Base-by-base conservation (phyloP, 2,329 filamentous ascomycete species). In the Escovopsis sp. region DNA sequence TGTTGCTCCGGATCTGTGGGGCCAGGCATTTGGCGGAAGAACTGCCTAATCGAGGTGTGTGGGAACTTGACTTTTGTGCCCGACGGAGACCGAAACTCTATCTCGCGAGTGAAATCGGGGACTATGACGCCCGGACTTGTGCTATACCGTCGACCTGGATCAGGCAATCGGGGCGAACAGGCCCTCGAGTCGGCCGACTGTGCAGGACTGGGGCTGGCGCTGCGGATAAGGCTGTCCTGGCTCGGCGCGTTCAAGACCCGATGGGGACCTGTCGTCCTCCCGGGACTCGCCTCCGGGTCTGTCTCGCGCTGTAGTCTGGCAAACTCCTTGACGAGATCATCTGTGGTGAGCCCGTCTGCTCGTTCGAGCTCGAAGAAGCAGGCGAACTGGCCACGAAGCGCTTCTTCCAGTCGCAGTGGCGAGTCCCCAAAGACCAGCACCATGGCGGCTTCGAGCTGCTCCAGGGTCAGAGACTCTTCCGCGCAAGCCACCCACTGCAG, bases 321-420 rank as follows among this genome's bases (percentile, higher is more conserved):
- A 38, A 57, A 51, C n/a, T 62, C 57, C 13, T 60, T 61, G 31
- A 63, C 52, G 2, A 65, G 48, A 35, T 66, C 63, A 13, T 65
- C 61, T 0, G 63, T 66, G 0, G 63, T 62, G 9, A 64, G 47
- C 0, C 63, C 64, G 37, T 69, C 66, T 30, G 67, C 63, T 0
- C 66, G 55, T 39, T 64, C 58, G 0, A 70, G 55, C 7, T 59
- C 61, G 34, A 70, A 70, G 37, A 70, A 69, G 39, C 64, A 67
- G 1, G 63, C 61, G 36, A 64, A 70, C 37, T 67, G 63, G 0
- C 60, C 62, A 2, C 67, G 57, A 0, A 70, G 48, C 1, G 59
- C 57, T n/a, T 66, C 62, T 38, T 66, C 63, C 0, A 66, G 54
- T 12, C 59, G 59, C 51, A 57, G 59, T 1, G 57, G 64, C 7